Evolutionary conservation across 2,329 filamentous ascomycete species (phyloP).

Genomic region (Ascochyta rabiei): DNA sequence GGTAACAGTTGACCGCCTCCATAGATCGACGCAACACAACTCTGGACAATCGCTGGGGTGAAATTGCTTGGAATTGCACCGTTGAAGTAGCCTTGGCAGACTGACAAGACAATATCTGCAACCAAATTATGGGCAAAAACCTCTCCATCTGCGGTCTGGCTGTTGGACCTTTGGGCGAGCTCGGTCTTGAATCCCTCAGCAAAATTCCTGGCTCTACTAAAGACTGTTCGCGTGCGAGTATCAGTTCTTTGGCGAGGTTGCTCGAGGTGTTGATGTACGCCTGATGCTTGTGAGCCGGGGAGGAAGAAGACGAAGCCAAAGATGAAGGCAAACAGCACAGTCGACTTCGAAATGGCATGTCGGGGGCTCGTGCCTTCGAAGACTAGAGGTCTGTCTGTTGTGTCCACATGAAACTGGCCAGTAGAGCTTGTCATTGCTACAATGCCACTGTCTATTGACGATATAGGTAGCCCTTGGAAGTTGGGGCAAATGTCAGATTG

Average conservation of each 20-base stretch:
- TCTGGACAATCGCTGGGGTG: background rate
- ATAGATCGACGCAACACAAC: constrained; percentile 2
- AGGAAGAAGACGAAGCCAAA: background rate
- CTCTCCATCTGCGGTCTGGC: background rate
- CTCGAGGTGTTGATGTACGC: background rate
- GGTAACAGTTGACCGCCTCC: background rate
- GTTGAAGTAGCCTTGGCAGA: background rate
- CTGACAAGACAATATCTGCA: background rate
- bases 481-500: constrained; percentile 5
- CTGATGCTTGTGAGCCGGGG: background rate
- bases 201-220: background rate
- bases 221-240: background rate
- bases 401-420: background rate
- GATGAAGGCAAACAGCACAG: background rate
- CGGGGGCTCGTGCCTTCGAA: background rate
- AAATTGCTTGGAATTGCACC: background rate
- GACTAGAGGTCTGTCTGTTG: background rate
- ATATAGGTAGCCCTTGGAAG: background rate
- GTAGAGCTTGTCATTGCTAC: background rate
- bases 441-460: background rate
- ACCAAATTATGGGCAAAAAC: background rate
- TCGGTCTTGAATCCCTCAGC: background rate
- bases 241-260: background rate
- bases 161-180: background rate
- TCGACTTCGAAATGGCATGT: background rate